These are phyloP conservation scores for Fusarium graminum DNA, from an alignment of 2,329 filamentous ascomycete genomes.

Conservation along the genomic window DNA sequence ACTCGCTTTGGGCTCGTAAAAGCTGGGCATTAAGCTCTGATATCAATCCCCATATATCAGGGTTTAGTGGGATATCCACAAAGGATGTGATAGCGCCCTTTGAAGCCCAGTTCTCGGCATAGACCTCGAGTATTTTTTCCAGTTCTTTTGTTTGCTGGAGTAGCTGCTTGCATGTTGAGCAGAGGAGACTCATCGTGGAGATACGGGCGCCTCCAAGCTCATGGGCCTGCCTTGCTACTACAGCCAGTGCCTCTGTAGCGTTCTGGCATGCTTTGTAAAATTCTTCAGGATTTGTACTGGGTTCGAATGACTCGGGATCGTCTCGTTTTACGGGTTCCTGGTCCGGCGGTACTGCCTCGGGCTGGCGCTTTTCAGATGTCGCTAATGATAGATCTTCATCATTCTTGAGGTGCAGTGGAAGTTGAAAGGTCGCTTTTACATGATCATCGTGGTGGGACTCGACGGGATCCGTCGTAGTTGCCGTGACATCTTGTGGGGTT, in stretches of 20 bases:
- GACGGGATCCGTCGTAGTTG: background rate
- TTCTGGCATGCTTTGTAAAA: slow-evolving; percentile 25
- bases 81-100: slow-evolving; percentile 16
- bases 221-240: slow-evolving; percentile 5
- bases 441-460: background rate
- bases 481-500: slow-evolving; percentile 1
- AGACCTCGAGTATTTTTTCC: slow-evolving; percentile 27
- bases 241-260: background rate
- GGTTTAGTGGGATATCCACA: slow-evolving; percentile 32
- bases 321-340: background rate
- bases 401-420: background rate
- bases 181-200: slow-evolving; percentile 35
- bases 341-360: background rate
- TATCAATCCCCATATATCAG: slow-evolving; percentile 33
- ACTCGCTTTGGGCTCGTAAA: background rate
- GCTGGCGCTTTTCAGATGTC: background rate
- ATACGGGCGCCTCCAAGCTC: slow-evolving; percentile 23
- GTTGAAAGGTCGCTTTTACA: background rate
- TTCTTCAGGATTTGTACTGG: slow-evolving; percentile 9
- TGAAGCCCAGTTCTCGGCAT: slow-evolving; percentile 32
- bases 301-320: background rate
- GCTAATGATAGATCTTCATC: background rate
- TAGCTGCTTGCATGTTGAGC: slow-evolving; percentile 29
- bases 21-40: slow-evolving; percentile 12
- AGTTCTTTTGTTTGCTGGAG: slow-evolving; percentile 34